Conservation (phyloP, 768 basidiomycete genomes). For the Mycena chlorophos region DNA sequence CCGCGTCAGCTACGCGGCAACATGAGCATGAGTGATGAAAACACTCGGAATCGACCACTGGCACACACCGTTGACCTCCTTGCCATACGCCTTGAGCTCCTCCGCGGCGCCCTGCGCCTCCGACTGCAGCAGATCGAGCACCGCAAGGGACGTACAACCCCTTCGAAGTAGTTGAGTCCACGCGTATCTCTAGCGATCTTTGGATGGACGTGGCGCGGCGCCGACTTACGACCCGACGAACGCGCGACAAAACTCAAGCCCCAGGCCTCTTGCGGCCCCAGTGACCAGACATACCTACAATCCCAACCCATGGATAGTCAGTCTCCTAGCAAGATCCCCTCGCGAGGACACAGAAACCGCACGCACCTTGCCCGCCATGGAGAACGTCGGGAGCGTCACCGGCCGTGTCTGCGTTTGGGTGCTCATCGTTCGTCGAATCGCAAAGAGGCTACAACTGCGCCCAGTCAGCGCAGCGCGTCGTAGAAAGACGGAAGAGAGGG, state of each 20-base stretch:
- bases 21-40: conserved; percentile 31
- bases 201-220: conserved; percentile 2
- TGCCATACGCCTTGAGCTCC: conserved; percentile 51
- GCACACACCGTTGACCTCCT: conserved; percentile 25
- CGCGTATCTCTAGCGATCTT: too few relatives aligned
- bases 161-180: conserved; percentile 42
- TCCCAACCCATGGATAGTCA: too few relatives aligned
- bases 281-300: conserved; percentile 86
- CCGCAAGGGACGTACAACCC: conserved; percentile 76
- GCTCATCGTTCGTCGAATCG: conserved; percentile 20
- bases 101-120: conserved; percentile 69
- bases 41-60: conserved; percentile 33
- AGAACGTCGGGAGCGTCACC: conserved; percentile 70
- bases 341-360: too few relatives aligned
- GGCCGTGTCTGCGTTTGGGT: conserved; percentile 16
- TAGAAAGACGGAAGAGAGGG: too few relatives aligned
- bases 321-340: too few relatives aligned
- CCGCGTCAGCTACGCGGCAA: conserved; percentile 53
- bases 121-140: conserved; percentile 76
- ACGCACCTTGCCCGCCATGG: conserved; percentile 72
- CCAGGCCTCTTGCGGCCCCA: conserved; percentile 89
- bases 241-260: conserved; percentile 86
- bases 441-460: conserved; percentile 1
- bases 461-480: conserved; percentile 1
- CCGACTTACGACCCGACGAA: conserved; percentile 77